Evolutionary conservation across 805 yeast genomes (phyloP).

Genomic region (Suhomyces canberraensis): DNA sequence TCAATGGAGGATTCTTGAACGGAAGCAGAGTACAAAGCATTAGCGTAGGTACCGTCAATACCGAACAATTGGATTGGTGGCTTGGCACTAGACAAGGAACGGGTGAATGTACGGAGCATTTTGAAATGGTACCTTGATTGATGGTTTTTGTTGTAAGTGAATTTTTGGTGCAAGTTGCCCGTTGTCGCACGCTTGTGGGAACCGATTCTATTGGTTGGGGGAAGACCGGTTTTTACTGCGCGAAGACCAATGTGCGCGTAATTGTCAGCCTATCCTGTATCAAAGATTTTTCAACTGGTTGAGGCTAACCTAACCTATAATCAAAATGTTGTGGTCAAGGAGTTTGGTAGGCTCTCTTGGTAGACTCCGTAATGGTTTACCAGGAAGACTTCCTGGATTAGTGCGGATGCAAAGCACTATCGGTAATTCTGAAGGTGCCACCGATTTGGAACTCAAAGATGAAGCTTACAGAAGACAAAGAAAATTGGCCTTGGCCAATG

Average conservation of each 20-base stretch:
- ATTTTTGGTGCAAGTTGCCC: not conserved
- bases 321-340: not conserved
- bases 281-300: not conserved
- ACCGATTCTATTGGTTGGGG: conserved; percentile 3
- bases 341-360: conserved; percentile 3
- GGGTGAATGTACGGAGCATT: conserved; percentile 55
- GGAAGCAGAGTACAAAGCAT: conserved; percentile 90
- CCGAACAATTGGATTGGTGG: conserved; percentile 95
- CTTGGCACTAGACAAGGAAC: conserved; percentile 70
- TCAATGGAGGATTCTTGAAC: conserved; percentile 76
- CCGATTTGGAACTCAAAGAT: conserved; percentile 80
- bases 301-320: too few species aligned
- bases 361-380: not conserved
- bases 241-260: not conserved
- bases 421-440: conserved; percentile 35
- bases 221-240: not conserved
- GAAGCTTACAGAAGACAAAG: conserved; percentile 66
- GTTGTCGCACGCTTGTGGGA: conserved; percentile 1
- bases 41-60: conserved; percentile 94
- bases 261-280: not conserved
- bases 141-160: not conserved
- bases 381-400: not conserved
- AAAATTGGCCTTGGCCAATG: conserved; percentile 65
- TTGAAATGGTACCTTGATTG: conserved; percentile 4
- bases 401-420: conserved; percentile 8